These are phyloP conservation scores for Boletus barrowsii DNA, from an alignment of 768 basidiomycete species.

Conservation along the genomic window DNA sequence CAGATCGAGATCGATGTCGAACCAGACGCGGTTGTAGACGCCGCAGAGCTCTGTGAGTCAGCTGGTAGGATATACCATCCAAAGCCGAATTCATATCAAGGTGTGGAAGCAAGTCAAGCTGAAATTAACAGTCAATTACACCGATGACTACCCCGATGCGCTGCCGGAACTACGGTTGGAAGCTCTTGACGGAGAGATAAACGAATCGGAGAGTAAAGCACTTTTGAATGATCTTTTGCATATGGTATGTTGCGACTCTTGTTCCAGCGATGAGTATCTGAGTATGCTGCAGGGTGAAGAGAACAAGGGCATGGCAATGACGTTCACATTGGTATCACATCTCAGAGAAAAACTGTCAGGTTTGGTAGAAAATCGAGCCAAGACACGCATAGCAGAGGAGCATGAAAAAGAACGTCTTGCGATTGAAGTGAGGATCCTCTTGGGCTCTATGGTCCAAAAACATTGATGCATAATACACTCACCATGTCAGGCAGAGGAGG, in stretches of 20 bases:
- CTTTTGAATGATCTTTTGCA: conserved; percentile 56
- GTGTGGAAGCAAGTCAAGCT: conserved; percentile 61
- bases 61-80: background rate
- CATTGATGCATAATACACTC: background rate
- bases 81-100: conserved; percentile 7
- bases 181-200: conserved; percentile 59
- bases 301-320: conserved; percentile 95
- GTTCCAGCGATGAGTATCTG: background rate
- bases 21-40: conserved; percentile 73
- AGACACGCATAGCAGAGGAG: conserved; percentile 56
- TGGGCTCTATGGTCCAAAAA: background rate
- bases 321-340: conserved; percentile 87
- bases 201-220: conserved; percentile 51
- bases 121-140: conserved; percentile 70
- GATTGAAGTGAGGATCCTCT: conserved; percentile 58
- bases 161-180: conserved; percentile 72
- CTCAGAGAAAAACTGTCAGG: conserved; percentile 72
- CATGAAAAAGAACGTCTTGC: conserved; percentile 69
- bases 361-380: conserved; percentile 59
- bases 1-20: conserved; percentile 83
- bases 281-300: conserved; percentile 61
- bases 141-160: conserved; percentile 79
- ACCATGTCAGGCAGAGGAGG: conserved; percentile 71
- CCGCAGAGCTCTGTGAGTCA: conserved; percentile 51
- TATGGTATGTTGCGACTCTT: conserved; percentile 42